Percentiles rank a stretch among this genome's conserved stretches.
These are phyloP conservation scores for Tulasnella sp. DNA, from an alignment of 768 basidiomycete genomes.

Conservation along the genomic window DNA sequence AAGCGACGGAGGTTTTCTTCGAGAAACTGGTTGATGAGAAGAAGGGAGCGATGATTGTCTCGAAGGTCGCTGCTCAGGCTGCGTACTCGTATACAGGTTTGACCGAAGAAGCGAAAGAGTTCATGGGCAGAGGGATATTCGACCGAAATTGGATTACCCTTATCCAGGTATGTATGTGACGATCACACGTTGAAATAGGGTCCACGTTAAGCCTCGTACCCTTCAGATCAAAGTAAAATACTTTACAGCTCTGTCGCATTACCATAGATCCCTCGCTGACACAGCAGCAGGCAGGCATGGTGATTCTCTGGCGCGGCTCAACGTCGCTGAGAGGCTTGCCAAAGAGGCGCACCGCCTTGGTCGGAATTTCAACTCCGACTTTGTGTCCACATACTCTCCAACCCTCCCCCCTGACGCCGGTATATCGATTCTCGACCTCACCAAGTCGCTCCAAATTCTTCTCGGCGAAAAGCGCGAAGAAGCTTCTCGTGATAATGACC, in stretches of 20 bases:
- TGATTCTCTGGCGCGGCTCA: constrained; percentile 72
- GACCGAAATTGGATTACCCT: constrained; percentile 90
- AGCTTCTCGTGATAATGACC: constrained; percentile 84
- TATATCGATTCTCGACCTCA: constrained; percentile 67
- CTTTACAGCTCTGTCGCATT: constrained; percentile 78
- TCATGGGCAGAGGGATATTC: constrained; percentile 92
- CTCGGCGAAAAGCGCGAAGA: constrained; percentile 67
- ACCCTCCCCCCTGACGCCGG: constrained; percentile 84
- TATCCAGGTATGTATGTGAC: constrained; percentile 57
- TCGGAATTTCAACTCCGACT: constrained; percentile 58
- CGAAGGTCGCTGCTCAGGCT: constrained; percentile 78
- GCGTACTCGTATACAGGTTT: constrained; percentile 72
- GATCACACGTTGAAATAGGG: not conserved
- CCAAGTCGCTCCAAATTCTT: constrained; percentile 71
- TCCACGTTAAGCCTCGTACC: not conserved
- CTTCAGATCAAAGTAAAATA: constrained; percentile 86
- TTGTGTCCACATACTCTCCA: constrained; percentile 63
- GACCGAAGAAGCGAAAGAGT: constrained; percentile 89
- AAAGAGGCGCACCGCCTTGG: constrained; percentile 75
- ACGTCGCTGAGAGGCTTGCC: constrained; percentile 63
- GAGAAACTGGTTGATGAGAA: constrained; percentile 91
- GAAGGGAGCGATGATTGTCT: constrained; percentile 62
- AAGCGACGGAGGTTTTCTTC: constrained; percentile 92
- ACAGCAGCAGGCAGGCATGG: constrained; percentile 71
- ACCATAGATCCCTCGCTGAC: constrained; percentile 77